Evolutionary conservation across 169 alveolate species (phyloP).

Genomic region (Eimeria falciformis): DNA sequence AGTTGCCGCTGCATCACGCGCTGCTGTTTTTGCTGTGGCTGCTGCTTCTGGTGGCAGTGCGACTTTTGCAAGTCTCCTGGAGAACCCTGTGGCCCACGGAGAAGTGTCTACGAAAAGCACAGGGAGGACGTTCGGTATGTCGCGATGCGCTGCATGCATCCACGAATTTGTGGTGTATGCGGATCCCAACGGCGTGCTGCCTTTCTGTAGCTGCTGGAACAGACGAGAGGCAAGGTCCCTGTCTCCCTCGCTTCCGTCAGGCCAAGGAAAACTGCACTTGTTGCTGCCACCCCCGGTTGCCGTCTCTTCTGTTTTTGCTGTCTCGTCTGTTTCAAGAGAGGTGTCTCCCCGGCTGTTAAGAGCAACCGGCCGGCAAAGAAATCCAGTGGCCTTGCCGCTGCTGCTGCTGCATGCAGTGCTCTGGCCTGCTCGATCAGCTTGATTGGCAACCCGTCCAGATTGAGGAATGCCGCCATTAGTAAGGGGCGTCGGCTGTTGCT

Average conservation of each 20-base stretch:
- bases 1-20: background rate
- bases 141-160: slow-evolving; percentile 11
- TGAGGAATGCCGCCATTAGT: background rate
- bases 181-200: background rate
- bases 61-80: slow-evolving; percentile 5
- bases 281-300: too few relatives aligned
- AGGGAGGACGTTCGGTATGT: slow-evolving; percentile 41
- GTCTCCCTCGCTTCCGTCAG: slow-evolving; percentile 69
- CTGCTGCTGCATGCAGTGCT: background rate
- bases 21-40: background rate
- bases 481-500: background rate
- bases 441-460: background rate
- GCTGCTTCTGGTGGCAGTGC: slow-evolving; percentile 19
- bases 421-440: background rate
- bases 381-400: background rate
- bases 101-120: slow-evolving; percentile 55
- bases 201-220: slow-evolving; percentile 29
- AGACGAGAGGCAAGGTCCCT: slow-evolving; percentile 46
- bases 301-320: background rate
- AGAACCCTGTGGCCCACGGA: slow-evolving; percentile 55
- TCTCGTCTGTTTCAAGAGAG: background rate
- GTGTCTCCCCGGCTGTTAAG: background rate
- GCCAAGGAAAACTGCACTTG: slow-evolving; percentile 41
- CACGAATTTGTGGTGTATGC: background rate
- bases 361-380: background rate